A percentile compares a stretch with the other conserved stretches of the same genome.
phyloP scores from a whole-genome alignment of 164 flowering plant genomes.

The Liriodendron chinense region DNA sequence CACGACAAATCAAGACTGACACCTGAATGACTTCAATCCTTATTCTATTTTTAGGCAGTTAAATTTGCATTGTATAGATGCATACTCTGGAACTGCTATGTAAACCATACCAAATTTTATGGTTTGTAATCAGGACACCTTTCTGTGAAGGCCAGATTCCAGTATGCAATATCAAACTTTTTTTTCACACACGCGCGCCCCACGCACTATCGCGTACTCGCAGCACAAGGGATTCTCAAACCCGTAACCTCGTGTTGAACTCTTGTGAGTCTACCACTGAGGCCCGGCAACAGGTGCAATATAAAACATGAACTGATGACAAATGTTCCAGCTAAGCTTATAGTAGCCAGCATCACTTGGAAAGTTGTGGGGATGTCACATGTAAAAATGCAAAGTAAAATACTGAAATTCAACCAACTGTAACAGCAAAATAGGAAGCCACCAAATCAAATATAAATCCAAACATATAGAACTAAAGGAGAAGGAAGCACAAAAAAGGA shows the following conservation, averaged over 20 bases:
- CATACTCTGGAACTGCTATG: neutral
- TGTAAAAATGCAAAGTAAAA: neutral
- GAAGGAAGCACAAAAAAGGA: neutral
- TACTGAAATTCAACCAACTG: neutral
- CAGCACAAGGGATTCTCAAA: no score
- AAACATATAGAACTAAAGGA: neutral
- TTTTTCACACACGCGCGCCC: no score
- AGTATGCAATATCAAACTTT: neutral
- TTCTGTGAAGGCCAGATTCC: neutral
- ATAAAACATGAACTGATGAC: neutral
- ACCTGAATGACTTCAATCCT: neutral
- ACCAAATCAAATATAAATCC: constrained; percentile 4
- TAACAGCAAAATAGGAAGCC: neutral
- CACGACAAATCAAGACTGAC: neutral
- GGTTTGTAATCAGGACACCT: no score
- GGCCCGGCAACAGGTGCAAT: no score
- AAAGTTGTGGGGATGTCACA: neutral
- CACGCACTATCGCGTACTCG: no score
- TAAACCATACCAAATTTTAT: no score
- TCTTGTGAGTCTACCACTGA: no score
- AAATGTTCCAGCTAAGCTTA: neutral
- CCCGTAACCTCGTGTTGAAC: no score
- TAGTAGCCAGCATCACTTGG: neutral
- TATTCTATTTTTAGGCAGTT: neutral
- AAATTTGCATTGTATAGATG: neutral